These are phyloP conservation scores for Seminavis robusta DNA, from an alignment of 108 stramenopile species.

Conservation along the genomic window DNA sequence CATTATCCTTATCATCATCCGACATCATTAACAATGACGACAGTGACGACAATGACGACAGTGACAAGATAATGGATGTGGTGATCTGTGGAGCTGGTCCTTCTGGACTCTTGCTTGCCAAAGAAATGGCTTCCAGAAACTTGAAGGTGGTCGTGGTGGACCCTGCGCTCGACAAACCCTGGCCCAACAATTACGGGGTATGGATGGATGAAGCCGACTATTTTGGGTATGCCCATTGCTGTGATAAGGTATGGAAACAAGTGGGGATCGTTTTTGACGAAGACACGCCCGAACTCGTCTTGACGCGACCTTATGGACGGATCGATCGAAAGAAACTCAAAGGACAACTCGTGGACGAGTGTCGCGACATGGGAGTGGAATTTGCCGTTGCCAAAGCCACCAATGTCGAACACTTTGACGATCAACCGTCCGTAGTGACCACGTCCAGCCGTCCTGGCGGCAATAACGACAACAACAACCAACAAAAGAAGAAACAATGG, in stretches of 20 bases:
- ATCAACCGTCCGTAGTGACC: background rate
- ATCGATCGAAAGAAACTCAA: constrained; percentile 9
- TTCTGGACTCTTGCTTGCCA: constrained; percentile 2
- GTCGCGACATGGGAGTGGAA: background rate
- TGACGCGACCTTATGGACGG: constrained; percentile 15
- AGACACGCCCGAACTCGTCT: background rate
- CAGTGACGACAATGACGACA: background rate
- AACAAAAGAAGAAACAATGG: background rate
- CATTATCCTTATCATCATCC: too few species aligned
- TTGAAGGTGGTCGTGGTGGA: constrained; percentile 1
- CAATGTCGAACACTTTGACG: constrained; percentile 3
- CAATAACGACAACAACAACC: background rate
- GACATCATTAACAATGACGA: too few species aligned
- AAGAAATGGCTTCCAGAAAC: background rate
- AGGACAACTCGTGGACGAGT: constrained; percentile 8
- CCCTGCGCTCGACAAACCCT: constrained; percentile 4
- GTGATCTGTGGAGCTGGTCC: constrained; percentile 14
- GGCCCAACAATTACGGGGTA: constrained; percentile 23
- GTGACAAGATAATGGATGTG: constrained; percentile 5
- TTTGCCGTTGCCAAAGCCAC: background rate
- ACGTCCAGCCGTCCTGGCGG: too few species aligned
- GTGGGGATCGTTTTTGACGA: constrained; percentile 13
- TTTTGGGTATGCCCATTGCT: constrained; percentile 13
- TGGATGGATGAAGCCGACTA: constrained; percentile 18
- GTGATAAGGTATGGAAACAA: constrained; percentile 8